Evolutionary conservation across 352 stramenopile species (phyloP).

Genomic region (Globisporangium middletonii): DNA sequence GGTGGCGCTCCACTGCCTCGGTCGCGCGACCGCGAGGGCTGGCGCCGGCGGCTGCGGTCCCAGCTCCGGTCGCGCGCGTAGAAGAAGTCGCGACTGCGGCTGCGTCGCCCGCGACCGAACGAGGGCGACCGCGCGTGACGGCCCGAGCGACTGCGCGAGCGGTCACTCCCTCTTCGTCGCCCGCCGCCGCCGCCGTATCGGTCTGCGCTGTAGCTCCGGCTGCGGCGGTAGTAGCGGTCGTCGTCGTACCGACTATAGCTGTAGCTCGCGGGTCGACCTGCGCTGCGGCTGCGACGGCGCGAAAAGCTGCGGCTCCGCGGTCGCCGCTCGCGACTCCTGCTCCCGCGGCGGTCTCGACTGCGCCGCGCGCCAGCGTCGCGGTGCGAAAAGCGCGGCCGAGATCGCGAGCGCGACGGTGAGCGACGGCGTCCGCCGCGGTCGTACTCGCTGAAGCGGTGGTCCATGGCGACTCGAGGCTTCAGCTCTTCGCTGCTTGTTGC

Average conservation of each 20-base stretch:
- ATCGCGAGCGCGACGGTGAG: neutral
- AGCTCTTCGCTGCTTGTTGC: neutral
- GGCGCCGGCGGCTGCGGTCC: constrained; percentile 1
- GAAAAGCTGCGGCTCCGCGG: neutral
- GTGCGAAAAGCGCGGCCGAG: neutral
- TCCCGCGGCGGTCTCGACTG: no score
- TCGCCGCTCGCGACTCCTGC: no score
- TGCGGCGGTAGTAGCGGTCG: neutral
- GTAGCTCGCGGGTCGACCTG: no score
- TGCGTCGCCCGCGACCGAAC: constrained; percentile 1
- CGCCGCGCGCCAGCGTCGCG: no score
- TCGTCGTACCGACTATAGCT: neutral
- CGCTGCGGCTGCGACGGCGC: constrained; percentile 3
- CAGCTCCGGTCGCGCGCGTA: constrained; percentile 1
- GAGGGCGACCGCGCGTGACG: constrained; percentile 5
- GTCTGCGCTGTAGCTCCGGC: constrained; percentile 1
- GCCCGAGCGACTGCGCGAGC: constrained; percentile 10
- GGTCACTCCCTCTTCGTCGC: constrained; percentile 1
- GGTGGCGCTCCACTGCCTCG: neutral
- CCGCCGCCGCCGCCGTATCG: neutral
- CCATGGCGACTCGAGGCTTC: neutral
- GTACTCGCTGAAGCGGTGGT: neutral
- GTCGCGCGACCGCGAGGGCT: constrained; percentile 12
- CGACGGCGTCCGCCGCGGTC: neutral
- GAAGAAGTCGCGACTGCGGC: constrained; percentile 2